Percentiles rank a stretch among this genome's conserved stretches.
phyloP scores from a whole-genome alignment of 495 filamentous ascomycete species.

The Tuber magnatum region DNA sequence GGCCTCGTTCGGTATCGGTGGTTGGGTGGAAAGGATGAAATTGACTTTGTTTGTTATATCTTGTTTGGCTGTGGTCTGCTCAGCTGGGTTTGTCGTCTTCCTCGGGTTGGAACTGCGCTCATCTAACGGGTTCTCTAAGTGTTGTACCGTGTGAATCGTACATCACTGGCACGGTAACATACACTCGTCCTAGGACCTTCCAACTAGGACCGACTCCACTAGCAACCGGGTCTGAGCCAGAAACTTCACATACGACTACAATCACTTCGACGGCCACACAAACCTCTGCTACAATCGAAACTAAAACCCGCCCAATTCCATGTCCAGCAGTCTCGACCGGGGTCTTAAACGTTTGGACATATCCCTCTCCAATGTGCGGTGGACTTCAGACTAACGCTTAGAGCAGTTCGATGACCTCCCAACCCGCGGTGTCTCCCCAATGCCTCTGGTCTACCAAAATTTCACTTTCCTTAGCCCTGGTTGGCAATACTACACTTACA shows the following conservation, averaged over 20 bases:
- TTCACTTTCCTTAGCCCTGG: conserved; percentile 16
- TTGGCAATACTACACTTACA: conserved; percentile 19
- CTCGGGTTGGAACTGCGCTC: background rate
- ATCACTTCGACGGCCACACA: background rate
- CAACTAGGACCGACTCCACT: background rate
- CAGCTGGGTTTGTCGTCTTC: background rate
- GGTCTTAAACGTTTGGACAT: conserved; percentile 9
- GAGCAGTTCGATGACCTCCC: conserved; percentile 23
- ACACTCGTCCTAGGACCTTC: background rate
- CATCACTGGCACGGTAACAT: background rate
- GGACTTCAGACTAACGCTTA: background rate
- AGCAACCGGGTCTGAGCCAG: background rate
- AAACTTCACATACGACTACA: conserved; percentile 9
- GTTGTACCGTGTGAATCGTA: background rate
- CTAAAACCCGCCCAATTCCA: conserved; percentile 8
- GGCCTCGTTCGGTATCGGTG: background rate
- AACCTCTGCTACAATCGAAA: conserved; percentile 4
- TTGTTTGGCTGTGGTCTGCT: background rate
- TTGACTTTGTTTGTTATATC: background rate
- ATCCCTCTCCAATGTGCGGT: background rate
- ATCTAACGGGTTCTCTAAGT: background rate
- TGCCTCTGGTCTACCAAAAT: conserved; percentile 25
- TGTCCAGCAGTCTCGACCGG: conserved; percentile 17
- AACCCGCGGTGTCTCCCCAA: conserved; percentile 13
- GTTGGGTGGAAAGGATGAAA: background rate